A percentile compares a stretch with the other conserved stretches of the same genome.
These are phyloP conservation scores for Keithomyces neogunnii DNA, from an alignment of 2,329 filamentous ascomycete genomes.

Conservation along the genomic window DNA sequence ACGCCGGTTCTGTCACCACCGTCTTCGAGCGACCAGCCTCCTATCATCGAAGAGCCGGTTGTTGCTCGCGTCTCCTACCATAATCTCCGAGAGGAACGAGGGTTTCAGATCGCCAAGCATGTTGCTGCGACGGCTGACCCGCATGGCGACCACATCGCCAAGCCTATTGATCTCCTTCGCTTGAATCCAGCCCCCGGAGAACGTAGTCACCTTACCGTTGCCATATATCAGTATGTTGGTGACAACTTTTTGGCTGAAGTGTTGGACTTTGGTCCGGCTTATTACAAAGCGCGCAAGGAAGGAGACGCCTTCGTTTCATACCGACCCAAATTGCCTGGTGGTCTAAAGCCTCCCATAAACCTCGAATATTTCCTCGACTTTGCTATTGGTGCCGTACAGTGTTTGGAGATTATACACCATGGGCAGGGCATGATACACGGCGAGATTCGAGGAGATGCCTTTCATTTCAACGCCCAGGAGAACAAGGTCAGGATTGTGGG, in stretches of 20 bases:
- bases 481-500: conserved; percentile 71
- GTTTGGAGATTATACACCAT: conserved; percentile 85
- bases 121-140: conserved; percentile 65
- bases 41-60: conserved; percentile 55
- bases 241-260: conserved; percentile 62
- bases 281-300: conserved; percentile 47
- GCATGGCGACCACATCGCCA: conserved; percentile 65
- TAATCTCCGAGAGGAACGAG: conserved; percentile 73
- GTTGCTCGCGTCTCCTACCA: conserved; percentile 79
- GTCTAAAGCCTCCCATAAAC: conserved; percentile 52
- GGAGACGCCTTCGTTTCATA: conserved; percentile 41
- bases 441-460: conserved; percentile 83
- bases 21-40: conserved; percentile 31
- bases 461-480: conserved; percentile 70
- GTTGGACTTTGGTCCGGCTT: conserved; percentile 71
- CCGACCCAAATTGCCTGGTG: conserved; percentile 32
- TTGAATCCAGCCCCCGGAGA: conserved; percentile 62
- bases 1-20: conserved; percentile 17
- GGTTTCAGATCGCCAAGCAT: conserved; percentile 73
- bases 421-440: conserved; percentile 80
- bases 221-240: conserved; percentile 74
- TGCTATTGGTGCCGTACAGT: conserved; percentile 79
- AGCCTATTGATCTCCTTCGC: conserved; percentile 70
- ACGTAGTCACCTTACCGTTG: conserved; percentile 62
- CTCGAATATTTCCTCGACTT: conserved; percentile 79